Evolutionary conservation across 306 rosid species (phyloP).

Genomic region (Dalbergia cochinchinensis): DNA sequence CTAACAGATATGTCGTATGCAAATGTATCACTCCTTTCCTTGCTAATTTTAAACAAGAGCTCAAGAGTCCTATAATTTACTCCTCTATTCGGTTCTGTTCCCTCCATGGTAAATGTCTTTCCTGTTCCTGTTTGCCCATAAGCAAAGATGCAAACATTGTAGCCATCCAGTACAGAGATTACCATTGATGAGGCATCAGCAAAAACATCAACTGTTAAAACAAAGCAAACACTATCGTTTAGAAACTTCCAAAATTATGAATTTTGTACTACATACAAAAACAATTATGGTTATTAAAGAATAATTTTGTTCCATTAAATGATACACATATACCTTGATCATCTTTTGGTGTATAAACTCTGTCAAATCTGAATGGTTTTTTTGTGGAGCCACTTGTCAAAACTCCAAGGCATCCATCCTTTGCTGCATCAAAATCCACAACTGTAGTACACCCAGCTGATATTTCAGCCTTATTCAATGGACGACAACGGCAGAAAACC

Average conservation of each 20-base stretch:
- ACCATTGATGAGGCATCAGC: conserved; percentile 89
- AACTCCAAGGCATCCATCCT: conserved; percentile 87
- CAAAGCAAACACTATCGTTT: conserved; percentile 38
- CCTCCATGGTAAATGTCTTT: conserved; percentile 96
- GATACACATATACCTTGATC: conserved; percentile 68
- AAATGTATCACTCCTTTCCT: conserved; percentile 74
- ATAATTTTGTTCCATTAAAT: conserved; percentile 8
- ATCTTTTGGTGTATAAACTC: conserved; percentile 85
- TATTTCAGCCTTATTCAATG: conserved; percentile 72
- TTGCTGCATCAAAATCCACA: conserved; percentile 83
- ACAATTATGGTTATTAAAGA: not conserved
- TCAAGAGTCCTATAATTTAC: conserved; percentile 89
- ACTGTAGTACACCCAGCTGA: conserved; percentile 66
- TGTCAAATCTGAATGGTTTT: conserved; percentile 82
- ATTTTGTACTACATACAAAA: not conserved
- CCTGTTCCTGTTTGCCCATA: conserved; percentile 96
- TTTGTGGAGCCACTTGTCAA: conserved; percentile 60
- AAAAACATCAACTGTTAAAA: conserved; percentile 78
- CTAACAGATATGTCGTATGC: conserved; percentile 74
- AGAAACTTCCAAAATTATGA: conserved; percentile 31
- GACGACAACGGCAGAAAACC: conserved; percentile 94
- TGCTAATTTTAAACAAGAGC: conserved; percentile 71
- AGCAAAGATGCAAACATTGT: conserved; percentile 92
- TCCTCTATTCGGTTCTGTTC: conserved; percentile 81
- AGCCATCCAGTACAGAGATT: conserved; percentile 82